phyloP scores from a whole-genome alignment of 2,329 filamentous ascomycete species.

The Colletotrichum acutatum region DNA sequence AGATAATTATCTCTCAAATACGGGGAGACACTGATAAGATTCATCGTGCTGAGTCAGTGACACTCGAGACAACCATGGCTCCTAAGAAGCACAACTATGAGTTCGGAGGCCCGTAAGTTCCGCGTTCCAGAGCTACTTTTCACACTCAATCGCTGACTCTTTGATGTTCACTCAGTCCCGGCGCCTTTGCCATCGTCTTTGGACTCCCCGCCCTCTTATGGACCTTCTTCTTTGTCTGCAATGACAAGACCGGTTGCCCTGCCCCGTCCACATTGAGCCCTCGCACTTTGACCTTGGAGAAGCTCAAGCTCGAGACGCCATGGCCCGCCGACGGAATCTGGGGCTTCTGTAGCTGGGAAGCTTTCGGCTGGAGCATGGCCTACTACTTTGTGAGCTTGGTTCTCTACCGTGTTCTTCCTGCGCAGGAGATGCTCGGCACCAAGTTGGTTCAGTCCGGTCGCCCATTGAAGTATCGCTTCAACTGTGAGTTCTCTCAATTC shows the following conservation, averaged over 20 bases:
- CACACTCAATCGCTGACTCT: background rate
- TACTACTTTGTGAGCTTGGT: constrained; percentile 82
- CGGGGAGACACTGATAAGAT: background rate
- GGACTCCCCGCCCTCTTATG: constrained; percentile 81
- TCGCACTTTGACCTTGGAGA: constrained; percentile 72
- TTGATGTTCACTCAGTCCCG: constrained; percentile 61
- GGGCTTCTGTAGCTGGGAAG: constrained; percentile 74
- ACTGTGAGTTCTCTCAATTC: constrained; percentile 56
- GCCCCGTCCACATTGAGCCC: constrained; percentile 79
- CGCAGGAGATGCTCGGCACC: constrained; percentile 73
- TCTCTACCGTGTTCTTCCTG: constrained; percentile 79
- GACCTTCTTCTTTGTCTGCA: constrained; percentile 82
- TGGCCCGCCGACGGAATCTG: constrained; percentile 77
- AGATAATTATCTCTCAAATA: too few relatives aligned
- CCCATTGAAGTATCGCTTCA: constrained; percentile 82
- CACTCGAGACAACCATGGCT: background rate
- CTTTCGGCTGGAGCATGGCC: constrained; percentile 72
- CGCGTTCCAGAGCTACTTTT: background rate
- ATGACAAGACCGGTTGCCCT: constrained; percentile 88
- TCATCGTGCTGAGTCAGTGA: background rate
- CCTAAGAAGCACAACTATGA: constrained; percentile 41
- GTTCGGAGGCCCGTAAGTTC: constrained; percentile 48
- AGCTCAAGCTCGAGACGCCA: constrained; percentile 78
- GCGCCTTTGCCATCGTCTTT: constrained; percentile 79
- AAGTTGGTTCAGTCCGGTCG: constrained; percentile 72